Base-by-base conservation (phyloP, 164 flowering plant species). In the Tetrastigma voinierianum region DNA sequence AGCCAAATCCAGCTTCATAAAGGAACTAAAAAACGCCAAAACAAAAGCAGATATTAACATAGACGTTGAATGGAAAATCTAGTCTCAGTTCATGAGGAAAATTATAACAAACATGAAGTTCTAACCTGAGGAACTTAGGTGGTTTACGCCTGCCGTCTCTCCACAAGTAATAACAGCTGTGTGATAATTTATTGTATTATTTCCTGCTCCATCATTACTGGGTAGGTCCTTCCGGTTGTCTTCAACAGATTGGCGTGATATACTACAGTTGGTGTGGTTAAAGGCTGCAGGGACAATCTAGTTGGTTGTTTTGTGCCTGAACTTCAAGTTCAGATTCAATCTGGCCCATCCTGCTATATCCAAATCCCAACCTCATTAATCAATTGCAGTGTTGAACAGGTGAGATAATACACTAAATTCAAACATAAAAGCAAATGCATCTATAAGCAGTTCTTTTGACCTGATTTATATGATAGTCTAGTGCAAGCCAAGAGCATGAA, bases 71-170 rank as follows among this genome's bases (percentile, higher is more conserved):
- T 21, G 47, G n/a, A 59, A 49, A 45, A 19, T 16, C 25, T 4
- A 12, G n/a, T n/a, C n/a, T n/a, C n/a, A n/a, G n/a, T n/a, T n/a
- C n/a, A n/a, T n/a, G n/a, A 23, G 25, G 9, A 7, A 48, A 58
- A 59, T 43, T 40, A 16, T 51, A 9, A 58, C 51, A 70, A 47
- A 4, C 46, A 71, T 51, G 15, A 21, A 56, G 21, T 63, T 12
- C 54, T n/a, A n/a, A 88, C 97, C 93, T 91, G 96, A 59, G 98
- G 98, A 67, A 94, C 89, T 80, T 94, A 96, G 49, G 97, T 91
- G 43, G 97, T 91, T 78, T 94, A 78, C 98, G 90, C 20, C 97
- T n/a, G n/a, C 98, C 67, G 97, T 94, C 69, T 91, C 95, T 72
- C 98, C 97, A 74, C 96, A 90, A 18, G 91, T 80, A 69, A 94